Evolutionary conservation across 768 basidiomycete species (phyloP).

Genomic region (Suillus luteus): DNA sequence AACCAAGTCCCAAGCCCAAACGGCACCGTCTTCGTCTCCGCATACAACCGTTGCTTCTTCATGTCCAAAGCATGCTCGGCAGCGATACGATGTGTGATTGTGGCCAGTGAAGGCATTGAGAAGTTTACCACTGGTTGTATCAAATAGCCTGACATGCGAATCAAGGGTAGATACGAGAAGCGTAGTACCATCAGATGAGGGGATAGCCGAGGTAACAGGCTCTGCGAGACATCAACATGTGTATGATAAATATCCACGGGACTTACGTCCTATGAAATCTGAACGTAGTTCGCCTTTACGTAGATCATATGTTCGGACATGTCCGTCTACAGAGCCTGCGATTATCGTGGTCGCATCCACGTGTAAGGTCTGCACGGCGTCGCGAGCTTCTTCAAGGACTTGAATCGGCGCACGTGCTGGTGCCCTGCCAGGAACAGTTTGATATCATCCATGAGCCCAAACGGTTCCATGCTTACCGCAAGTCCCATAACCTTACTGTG

Average conservation of each 20-base stretch:
- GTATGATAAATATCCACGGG: not conserved
- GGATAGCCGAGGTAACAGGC: slow-evolving; percentile 82
- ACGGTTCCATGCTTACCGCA: slow-evolving; percentile 55
- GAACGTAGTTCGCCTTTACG: slow-evolving; percentile 88
- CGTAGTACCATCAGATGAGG: slow-evolving; percentile 78
- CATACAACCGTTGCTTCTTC: slow-evolving; percentile 80
- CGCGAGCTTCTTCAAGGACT: slow-evolving; percentile 82
- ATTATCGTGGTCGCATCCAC: slow-evolving; percentile 67
- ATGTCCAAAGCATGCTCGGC: slow-evolving; percentile 79
- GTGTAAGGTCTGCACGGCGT: slow-evolving; percentile 80
- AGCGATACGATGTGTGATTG: slow-evolving; percentile 71
- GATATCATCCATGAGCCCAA: not conserved
- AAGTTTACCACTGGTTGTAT: slow-evolving; percentile 76
- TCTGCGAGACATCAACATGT: slow-evolving; percentile 45
- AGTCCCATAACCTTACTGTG: slow-evolving; percentile 89
- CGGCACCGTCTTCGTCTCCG: slow-evolving; percentile 86
- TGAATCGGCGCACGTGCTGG: slow-evolving; percentile 88
- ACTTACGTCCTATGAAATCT: slow-evolving; percentile 90
- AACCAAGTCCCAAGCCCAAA: slow-evolving; percentile 95
- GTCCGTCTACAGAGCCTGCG: slow-evolving; percentile 88
- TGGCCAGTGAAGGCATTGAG: slow-evolving; percentile 87
- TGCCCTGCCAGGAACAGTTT: slow-evolving; percentile 44
- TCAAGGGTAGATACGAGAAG: slow-evolving; percentile 84
- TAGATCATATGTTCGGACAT: slow-evolving; percentile 91
- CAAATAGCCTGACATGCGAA: slow-evolving; percentile 84